phyloP scores from a whole-genome alignment of 78 protist genomes.

The Mastigamoeba balamuthi region DNA sequence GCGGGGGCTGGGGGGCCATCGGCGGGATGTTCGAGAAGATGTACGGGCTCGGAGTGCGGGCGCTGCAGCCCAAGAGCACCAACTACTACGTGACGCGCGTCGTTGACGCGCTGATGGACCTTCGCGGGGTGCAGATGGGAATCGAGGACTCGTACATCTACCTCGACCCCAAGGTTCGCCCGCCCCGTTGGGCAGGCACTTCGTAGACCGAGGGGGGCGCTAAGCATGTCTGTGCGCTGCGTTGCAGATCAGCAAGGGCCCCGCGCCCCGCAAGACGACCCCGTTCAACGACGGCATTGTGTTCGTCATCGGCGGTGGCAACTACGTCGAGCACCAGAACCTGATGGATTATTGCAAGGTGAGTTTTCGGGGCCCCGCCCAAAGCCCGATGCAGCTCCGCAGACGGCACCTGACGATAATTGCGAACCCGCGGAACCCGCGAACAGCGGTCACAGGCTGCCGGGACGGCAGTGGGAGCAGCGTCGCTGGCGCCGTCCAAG shows the following conservation, averaged over 20 bases:
- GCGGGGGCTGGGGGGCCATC: too few species aligned
- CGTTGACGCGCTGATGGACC: constrained; percentile 54
- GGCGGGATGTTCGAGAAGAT: constrained; percentile 4
- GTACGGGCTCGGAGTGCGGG: constrained; percentile 33
- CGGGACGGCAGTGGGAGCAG: background rate
- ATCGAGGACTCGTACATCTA: constrained; percentile 33
- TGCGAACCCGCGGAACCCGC: background rate
- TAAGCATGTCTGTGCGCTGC: background rate
- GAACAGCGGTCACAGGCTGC: constrained; percentile 10
- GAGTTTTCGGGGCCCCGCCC: background rate
- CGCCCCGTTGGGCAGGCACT: too few species aligned
- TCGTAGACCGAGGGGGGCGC: too few species aligned
- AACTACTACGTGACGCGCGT: constrained; percentile 49
- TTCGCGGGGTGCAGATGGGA: constrained; percentile 6
- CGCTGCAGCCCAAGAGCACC: constrained; percentile 37
- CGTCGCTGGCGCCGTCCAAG: constrained; percentile 23
- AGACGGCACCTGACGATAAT: background rate
- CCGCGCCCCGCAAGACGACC: constrained; percentile 18
- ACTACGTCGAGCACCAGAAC: constrained; percentile 78
- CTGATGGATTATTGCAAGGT: constrained; percentile 52
- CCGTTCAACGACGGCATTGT: constrained; percentile 72
- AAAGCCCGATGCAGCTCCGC: background rate
- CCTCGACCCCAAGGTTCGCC: constrained; percentile 62
- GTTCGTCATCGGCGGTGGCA: constrained; percentile 89
- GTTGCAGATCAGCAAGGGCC: background rate